Conservation (phyloP, 2,329 filamentous ascomycete species). For the Nigrospora sphaerica region DNA sequence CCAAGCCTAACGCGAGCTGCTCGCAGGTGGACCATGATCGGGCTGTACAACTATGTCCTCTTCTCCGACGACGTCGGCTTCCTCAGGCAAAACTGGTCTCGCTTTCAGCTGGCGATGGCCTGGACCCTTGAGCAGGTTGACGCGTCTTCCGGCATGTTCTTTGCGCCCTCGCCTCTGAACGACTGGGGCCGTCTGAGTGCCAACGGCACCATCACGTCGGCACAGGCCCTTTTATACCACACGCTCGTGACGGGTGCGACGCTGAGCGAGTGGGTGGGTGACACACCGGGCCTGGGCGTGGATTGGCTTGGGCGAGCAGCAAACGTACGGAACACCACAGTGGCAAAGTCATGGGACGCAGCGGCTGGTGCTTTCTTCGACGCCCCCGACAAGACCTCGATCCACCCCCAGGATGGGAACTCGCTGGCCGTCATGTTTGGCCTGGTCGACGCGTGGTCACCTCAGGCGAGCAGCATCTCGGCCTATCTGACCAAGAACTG, state of each 20-base stretch:
- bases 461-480: slow-evolving; percentile 31
- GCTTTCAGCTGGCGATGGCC: slow-evolving; percentile 38
- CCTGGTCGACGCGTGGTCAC: slow-evolving; percentile 27
- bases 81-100: slow-evolving; percentile 36
- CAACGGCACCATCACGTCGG: slow-evolving; percentile 13
- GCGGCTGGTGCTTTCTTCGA: slow-evolving; percentile 39
- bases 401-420: slow-evolving; percentile 56
- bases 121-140: slow-evolving; percentile 14
- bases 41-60: slow-evolving; percentile 50
- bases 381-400: slow-evolving; percentile 28
- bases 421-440: slow-evolving; percentile 44
- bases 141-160: slow-evolving; percentile 12
- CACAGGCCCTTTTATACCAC: slow-evolving; percentile 34
- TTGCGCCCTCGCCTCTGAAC: slow-evolving; percentile 10
- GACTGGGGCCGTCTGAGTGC: slow-evolving; percentile 21
- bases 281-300: slow-evolving; percentile 27
- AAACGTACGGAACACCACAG: slow-evolving; percentile 35
- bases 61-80: slow-evolving; percentile 46
- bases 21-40: slow-evolving; percentile 39
- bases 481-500: slow-evolving; percentile 41
- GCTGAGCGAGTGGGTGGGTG: slow-evolving; percentile 40
- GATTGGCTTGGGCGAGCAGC: slow-evolving; percentile 32
- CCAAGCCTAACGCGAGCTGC: background rate
- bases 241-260: slow-evolving; percentile 44
- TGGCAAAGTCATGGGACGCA: slow-evolving; percentile 39